Evolutionary conservation across 139 green algal genomes (phyloP).

Genomic region (Chlorella sorokiniana): DNA sequence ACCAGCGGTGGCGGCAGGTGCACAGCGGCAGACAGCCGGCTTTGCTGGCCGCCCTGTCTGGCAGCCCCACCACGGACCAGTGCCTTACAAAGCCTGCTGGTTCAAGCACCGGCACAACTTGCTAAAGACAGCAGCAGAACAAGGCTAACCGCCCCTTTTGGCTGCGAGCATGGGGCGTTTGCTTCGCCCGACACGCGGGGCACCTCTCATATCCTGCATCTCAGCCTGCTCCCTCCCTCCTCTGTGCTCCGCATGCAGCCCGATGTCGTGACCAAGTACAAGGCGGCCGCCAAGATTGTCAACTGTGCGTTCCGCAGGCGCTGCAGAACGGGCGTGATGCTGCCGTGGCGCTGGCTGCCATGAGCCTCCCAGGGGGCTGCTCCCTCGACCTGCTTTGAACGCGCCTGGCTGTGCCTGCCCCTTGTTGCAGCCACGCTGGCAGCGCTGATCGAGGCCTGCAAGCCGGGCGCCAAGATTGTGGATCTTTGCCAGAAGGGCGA

Average conservation of each 20-base stretch:
- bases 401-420: not conserved
- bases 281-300: slow-evolving; percentile 94
- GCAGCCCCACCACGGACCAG: no score
- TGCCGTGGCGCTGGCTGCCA: not conserved
- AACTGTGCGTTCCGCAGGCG: slow-evolving; percentile 81
- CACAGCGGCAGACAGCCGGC: no score
- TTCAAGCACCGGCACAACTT: no score
- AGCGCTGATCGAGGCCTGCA: slow-evolving; percentile 70
- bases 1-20: no score
- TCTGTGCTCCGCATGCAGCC: slow-evolving; percentile 50
- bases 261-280: slow-evolving; percentile 99
- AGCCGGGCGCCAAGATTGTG: slow-evolving; percentile 89
- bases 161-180: no score
- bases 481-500: slow-evolving; percentile 90
- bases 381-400: not conserved
- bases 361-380: not conserved
- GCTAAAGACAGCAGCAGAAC: no score
- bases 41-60: no score
- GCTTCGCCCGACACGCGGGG: no score
- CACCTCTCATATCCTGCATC: no score
- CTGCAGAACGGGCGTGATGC: not conserved
- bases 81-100: no score
- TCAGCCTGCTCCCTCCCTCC: not conserved
- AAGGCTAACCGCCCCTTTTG: no score
- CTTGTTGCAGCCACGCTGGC: slow-evolving; percentile 80